Evolutionary conservation across 352 stramenopile genomes (phyloP), one percentile per base, ranked within the genome.

Genomic region (Globisporangium mamillatum): DNA sequence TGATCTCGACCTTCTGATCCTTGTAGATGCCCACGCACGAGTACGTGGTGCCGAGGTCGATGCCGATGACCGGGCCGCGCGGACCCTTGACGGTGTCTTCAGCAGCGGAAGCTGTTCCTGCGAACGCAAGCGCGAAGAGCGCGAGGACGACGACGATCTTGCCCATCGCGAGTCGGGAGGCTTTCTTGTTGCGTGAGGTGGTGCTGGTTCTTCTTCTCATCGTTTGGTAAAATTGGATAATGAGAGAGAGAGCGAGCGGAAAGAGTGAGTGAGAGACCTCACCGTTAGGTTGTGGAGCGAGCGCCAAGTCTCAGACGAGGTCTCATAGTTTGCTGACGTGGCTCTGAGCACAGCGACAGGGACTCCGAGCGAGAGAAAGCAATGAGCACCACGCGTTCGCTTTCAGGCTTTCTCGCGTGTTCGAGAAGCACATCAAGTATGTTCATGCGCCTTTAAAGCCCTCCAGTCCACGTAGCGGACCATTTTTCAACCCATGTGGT

Each of bases 1-100:
- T 98, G 82, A 99, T 98, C 75, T 98, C 93, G n/a, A 99, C 94
- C 67, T 95, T 91, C 59, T 96, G 90, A 73, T 98, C 90, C 81
- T 99, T 96, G 78, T 95, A 97, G 52, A 98, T 36, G 25, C 92
- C 92, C 24, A 98, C 94, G 73, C 94, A 98, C 64, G 91, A 98
- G 79, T 98, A 98, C 25, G 92, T 98, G 69, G 92, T 97, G 75
- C 92, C 92, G 10, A 98, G 76, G 76, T 97, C 91, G 38, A 98
- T 98, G 70, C 92, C 92, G 29, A 89, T 70, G 32, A 68, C 55
- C 8, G 89, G 86, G 50, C 91, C 91, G 60, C 90, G 81, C 52
- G 84, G 81, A 22, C 79, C 75, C 65, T 88, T 90, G 55, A 68
- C 75, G 29, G 74, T 66, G 67, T 41, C 34, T 41, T 41, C 34